Evolutionary conservation across 106 monocot genomes (phyloP).

Genomic region (Dendrobium nobile): DNA sequence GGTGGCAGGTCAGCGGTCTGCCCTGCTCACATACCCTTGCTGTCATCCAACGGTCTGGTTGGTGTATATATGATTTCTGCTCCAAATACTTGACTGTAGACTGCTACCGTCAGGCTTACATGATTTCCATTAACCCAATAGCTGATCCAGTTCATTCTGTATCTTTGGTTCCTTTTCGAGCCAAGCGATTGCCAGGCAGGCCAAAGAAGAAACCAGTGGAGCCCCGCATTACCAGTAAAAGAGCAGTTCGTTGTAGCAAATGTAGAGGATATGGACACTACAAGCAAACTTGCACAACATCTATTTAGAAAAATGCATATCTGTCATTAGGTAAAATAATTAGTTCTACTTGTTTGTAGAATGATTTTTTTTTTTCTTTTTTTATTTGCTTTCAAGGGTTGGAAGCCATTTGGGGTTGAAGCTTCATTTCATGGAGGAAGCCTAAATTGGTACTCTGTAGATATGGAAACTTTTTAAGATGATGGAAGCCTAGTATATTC

Average conservation of each 20-base stretch:
- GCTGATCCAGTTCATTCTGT: slow-evolving; percentile 29
- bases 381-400: no score
- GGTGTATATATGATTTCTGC: slow-evolving; percentile 59
- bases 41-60: slow-evolving; percentile 43
- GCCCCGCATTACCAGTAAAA: slow-evolving; percentile 58
- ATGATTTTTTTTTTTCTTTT: no score
- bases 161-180: slow-evolving; percentile 32
- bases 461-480: neutral
- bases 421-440: neutral
- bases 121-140: slow-evolving; percentile 80
- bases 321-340: neutral
- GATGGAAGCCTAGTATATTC: neutral
- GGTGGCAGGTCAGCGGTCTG: slow-evolving; percentile 77
- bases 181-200: slow-evolving; percentile 54
- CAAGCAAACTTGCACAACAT: slow-evolving; percentile 70
- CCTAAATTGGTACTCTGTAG: neutral
- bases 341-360: neutral
- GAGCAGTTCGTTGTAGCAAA: slow-evolving; percentile 68
- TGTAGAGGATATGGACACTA: slow-evolving; percentile 89
- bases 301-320: neutral
- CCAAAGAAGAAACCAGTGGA: slow-evolving; percentile 79
- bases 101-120: slow-evolving; percentile 63
- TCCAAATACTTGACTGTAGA: slow-evolving; percentile 66
- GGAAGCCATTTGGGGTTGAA: no score
- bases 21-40: slow-evolving; percentile 86